Conservation (phyloP, 768 basidiomycete genomes). For the Glaciozyma martinii region DNA sequence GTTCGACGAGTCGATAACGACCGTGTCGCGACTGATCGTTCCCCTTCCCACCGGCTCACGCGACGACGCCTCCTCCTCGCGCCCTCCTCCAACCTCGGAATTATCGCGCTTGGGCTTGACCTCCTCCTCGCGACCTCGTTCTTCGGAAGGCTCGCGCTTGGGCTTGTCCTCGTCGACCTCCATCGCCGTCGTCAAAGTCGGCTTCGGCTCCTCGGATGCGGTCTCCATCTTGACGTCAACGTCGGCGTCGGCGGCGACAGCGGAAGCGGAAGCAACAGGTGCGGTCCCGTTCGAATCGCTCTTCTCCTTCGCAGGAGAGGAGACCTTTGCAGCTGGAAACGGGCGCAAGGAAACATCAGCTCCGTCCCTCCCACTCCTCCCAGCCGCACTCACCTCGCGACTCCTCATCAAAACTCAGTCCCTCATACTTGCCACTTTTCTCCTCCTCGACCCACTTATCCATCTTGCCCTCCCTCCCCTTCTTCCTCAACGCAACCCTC, state of each 20-base stretch:
- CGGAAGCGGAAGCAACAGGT: too few relatives aligned
- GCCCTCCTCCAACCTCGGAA: neutral
- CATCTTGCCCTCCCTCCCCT: conserved; percentile 16
- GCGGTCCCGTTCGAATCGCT: too few relatives aligned
- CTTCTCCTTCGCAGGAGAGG: neutral
- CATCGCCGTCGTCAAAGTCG: neutral
- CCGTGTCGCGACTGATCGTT: neutral
- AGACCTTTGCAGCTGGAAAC: neutral
- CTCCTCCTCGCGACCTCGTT: neutral
- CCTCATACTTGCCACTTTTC: conserved; percentile 26
- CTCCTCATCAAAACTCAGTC: conserved; percentile 14
- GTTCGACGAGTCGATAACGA: neutral
- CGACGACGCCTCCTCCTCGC: neutral
- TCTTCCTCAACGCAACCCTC: conserved; percentile 7
- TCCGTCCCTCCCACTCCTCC: too few relatives aligned
- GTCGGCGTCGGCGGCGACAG: neutral
- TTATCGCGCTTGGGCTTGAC: neutral
- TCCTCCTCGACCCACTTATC: conserved; percentile 16
- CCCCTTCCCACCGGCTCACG: neutral
- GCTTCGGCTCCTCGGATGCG: neutral
- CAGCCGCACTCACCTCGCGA: too few relatives aligned
- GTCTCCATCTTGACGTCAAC: neutral
- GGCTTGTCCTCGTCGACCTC: neutral
- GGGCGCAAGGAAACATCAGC: conserved; percentile 1
- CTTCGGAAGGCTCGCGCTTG: too few relatives aligned